phyloP scores from a whole-genome alignment of 768 basidiomycete genomes.

The Lyophyllum atratum region DNA sequence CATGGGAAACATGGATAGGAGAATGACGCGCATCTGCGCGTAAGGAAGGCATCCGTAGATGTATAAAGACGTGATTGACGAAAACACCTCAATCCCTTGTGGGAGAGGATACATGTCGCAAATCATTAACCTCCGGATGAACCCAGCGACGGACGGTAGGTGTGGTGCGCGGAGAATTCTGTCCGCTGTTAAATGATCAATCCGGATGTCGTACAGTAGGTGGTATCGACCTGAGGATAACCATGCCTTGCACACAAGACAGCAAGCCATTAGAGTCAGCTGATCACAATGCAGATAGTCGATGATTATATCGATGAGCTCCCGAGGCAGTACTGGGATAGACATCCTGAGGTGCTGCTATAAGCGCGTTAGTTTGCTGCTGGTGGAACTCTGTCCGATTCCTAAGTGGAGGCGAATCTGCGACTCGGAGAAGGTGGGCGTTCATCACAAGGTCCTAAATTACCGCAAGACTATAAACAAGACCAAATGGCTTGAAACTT shows the following conservation, averaged over 20 bases:
- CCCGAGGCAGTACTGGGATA: neutral
- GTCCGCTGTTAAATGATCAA: slow-evolving; percentile 1
- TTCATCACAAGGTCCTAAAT: too few relatives aligned
- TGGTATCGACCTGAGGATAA: neutral
- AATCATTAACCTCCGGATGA: slow-evolving; percentile 4
- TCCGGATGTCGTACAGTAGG: slow-evolving; percentile 1
- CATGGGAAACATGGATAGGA: neutral
- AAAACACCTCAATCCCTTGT: neutral
- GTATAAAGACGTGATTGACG: slow-evolving; percentile 1
- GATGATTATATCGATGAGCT: slow-evolving; percentile 7
- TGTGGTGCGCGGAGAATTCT: neutral
- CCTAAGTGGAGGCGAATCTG: too few relatives aligned
- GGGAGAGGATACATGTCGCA: neutral
- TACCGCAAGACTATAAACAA: too few relatives aligned
- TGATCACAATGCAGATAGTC: slow-evolving; percentile 5
- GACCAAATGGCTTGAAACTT: too few relatives aligned
- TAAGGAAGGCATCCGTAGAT: neutral
- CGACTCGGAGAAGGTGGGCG: too few relatives aligned
- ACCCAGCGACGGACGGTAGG: neutral
- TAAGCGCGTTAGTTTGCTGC: too few relatives aligned
- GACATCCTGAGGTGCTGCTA: neutral
- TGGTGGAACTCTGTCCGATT: too few relatives aligned
- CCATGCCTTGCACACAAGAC: slow-evolving; percentile 10
- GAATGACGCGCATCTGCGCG: neutral
- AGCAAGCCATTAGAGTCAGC: neutral